phyloP scores from a whole-genome alignment of 441 rosid genomes.

The Syzygium malaccense region DNA sequence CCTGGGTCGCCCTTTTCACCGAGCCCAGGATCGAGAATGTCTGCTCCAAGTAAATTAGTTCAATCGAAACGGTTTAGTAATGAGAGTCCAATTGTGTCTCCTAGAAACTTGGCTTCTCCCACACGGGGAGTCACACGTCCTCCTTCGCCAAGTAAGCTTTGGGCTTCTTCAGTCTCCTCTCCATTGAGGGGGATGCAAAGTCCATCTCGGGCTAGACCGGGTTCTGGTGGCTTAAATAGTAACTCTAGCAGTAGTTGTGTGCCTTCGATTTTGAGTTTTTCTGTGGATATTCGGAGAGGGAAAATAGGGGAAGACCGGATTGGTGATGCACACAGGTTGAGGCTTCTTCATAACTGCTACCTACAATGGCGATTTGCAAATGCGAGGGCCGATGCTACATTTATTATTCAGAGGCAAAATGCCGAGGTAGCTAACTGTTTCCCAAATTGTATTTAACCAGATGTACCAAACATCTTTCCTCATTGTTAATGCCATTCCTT shows the following conservation, averaged over 20 bases:
- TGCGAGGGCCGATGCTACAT: slow-evolving; percentile 57
- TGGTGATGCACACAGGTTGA: slow-evolving; percentile 54
- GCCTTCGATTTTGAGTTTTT: slow-evolving; percentile 65
- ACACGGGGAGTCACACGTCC: background rate
- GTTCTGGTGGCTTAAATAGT: slow-evolving; percentile 29
- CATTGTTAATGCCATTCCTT: background rate
- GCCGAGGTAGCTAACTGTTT: slow-evolving; percentile 43
- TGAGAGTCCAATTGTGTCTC: background rate
- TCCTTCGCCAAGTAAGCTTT: background rate
- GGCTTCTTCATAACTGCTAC: slow-evolving; percentile 59
- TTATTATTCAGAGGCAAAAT: slow-evolving; percentile 37
- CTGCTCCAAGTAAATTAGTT: background rate
- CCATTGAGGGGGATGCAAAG: background rate
- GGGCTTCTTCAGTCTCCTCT: background rate
- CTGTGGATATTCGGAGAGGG: slow-evolving; percentile 63
- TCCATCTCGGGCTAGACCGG: slow-evolving; percentile 15
- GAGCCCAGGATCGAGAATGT: background rate
- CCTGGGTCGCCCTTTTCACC: background rate
- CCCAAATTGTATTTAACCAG: background rate
- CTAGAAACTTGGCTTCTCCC: background rate
- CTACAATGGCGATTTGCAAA: slow-evolving; percentile 63
- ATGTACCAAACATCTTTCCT: background rate
- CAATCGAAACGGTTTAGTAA: background rate
- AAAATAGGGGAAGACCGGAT: slow-evolving; percentile 54
- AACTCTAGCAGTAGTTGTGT: slow-evolving; percentile 20